Evolutionary conservation across 768 basidiomycete species (phyloP).

Genomic region (Leccinellum rugosiceps): DNA sequence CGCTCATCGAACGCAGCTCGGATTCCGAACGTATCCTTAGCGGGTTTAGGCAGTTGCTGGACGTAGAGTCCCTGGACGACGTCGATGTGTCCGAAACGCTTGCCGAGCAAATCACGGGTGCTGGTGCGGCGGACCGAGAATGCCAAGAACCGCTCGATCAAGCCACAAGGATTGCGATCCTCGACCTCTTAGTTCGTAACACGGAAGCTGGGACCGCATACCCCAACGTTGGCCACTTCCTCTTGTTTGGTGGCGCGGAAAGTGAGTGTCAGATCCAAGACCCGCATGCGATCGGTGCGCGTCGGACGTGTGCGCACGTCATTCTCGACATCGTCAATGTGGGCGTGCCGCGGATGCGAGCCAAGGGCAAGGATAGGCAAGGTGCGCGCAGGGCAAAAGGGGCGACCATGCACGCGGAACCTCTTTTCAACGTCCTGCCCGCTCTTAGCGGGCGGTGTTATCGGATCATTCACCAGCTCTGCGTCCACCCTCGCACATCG

Average conservation of each 20-base stretch:
- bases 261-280: slow-evolving; percentile 69
- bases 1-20: slow-evolving; percentile 73
- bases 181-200: slow-evolving; percentile 79
- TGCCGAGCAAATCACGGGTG: slow-evolving; percentile 66
- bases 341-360: slow-evolving; percentile 61
- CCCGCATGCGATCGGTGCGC: slow-evolving; percentile 69
- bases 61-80: slow-evolving; percentile 58
- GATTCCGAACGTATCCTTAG: slow-evolving; percentile 84
- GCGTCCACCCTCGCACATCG: slow-evolving; percentile 81
- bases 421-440: slow-evolving; percentile 65
- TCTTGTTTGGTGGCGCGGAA: slow-evolving; percentile 70
- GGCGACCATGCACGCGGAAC: slow-evolving; percentile 31
- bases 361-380: slow-evolving; percentile 39
- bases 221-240: slow-evolving; percentile 85
- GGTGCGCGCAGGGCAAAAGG: slow-evolving; percentile 25
- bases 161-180: slow-evolving; percentile 68
- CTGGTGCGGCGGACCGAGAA: slow-evolving; percentile 61
- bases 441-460: slow-evolving; percentile 84
- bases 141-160: slow-evolving; percentile 52
- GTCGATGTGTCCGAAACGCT: slow-evolving; percentile 55
- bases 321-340: slow-evolving; percentile 73
- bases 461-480: slow-evolving; percentile 79
- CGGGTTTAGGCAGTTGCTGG: slow-evolving; percentile 70
- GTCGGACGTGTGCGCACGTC: slow-evolving; percentile 72
- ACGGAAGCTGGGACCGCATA: slow-evolving; percentile 59